Evolutionary conservation across 1,284 basidiomycete genomes (phyloP).

Genomic region (Rhodotorula sp.): DNA sequence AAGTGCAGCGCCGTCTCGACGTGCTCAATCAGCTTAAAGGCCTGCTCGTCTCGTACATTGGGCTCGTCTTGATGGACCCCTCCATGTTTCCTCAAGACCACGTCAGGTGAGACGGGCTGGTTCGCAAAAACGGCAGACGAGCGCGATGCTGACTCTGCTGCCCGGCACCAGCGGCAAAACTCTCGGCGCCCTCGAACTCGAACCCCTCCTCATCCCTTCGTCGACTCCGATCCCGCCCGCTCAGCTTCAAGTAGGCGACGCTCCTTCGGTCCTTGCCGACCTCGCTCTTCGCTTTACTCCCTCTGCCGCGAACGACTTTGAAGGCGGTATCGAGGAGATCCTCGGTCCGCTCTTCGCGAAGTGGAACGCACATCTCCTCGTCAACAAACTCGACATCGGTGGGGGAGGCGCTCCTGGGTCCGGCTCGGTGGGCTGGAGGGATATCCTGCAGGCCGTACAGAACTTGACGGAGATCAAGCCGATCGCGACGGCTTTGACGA

Average conservation of each 20-base stretch:
- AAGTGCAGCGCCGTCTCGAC: conserved; percentile 53
- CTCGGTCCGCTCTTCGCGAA: conserved; percentile 51
- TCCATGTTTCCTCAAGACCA: conserved; percentile 84
- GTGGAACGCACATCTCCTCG: conserved; percentile 41
- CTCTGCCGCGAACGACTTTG: conserved; percentile 40
- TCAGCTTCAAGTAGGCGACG: conserved; percentile 47
- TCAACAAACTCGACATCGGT: conserved; percentile 39
- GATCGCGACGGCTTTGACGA: conserved; percentile 58
- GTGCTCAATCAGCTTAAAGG: conserved; percentile 71
- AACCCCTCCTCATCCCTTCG: conserved; percentile 65
- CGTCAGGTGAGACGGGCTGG: conserved; percentile 56
- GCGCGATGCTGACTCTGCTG: too few relatives aligned
- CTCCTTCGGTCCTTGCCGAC: conserved; percentile 53
- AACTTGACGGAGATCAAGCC: conserved; percentile 75
- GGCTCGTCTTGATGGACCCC: conserved; percentile 84
- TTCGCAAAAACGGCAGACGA: too few relatives aligned
- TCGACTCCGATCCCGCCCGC: conserved; percentile 56
- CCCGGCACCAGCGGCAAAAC: conserved; percentile 57
- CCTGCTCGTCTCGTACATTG: conserved; percentile 84
- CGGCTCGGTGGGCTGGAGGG: conserved; percentile 62
- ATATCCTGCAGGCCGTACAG: conserved; percentile 75
- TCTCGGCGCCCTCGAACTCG: conserved; percentile 71
- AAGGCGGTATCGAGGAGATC: conserved; percentile 51
- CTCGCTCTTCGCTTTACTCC: conserved; percentile 50
- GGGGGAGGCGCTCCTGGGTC: conserved; percentile 1